phyloP scores from a whole-genome alignment of 441 rosid species.

The Mallotus japonicus region DNA sequence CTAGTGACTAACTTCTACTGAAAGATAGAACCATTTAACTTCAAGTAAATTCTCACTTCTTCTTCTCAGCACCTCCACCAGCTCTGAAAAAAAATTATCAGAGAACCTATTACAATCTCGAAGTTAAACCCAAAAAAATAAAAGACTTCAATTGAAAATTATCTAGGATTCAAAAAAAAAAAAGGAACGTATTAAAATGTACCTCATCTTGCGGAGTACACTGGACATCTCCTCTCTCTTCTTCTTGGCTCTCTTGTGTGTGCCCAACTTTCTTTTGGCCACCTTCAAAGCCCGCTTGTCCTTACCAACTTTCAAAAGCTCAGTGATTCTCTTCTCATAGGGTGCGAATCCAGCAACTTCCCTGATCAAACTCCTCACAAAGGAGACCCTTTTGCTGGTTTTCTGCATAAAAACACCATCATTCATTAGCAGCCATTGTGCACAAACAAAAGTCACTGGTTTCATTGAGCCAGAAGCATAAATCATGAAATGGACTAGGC shows the following conservation, averaged over 20 bases:
- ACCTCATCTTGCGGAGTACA: slow-evolving; percentile 61
- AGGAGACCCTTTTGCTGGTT: slow-evolving; percentile 61
- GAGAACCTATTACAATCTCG: neutral
- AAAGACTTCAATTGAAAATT: neutral
- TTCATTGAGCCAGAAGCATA: no score
- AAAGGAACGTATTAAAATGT: neutral
- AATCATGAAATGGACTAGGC: no score
- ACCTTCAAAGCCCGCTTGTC: slow-evolving; percentile 62
- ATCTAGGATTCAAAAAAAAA: neutral
- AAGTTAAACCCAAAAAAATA: neutral
- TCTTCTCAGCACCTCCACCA: slow-evolving; percentile 55
- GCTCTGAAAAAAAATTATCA: slow-evolving; percentile 31
- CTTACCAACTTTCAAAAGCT: slow-evolving; percentile 61
- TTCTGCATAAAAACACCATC: slow-evolving; percentile 28
- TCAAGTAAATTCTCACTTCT: slow-evolving; percentile 38
- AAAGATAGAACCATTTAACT: neutral
- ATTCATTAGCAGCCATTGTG: neutral
- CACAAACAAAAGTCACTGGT: no score
- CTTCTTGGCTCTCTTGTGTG: slow-evolving; percentile 69
- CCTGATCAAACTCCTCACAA: slow-evolving; percentile 52
- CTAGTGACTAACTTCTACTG: slow-evolving; percentile 9
- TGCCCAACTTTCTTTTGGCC: slow-evolving; percentile 61
- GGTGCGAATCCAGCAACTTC: slow-evolving; percentile 76
- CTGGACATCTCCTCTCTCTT: slow-evolving; percentile 67
- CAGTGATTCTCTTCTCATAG: slow-evolving; percentile 63